A percentile compares a stretch with the other conserved stretches of the same genome.
Evolutionary conservation across 2,329 filamentous ascomycete species (phyloP).

Genomic region (Scytalidium lignicola): DNA sequence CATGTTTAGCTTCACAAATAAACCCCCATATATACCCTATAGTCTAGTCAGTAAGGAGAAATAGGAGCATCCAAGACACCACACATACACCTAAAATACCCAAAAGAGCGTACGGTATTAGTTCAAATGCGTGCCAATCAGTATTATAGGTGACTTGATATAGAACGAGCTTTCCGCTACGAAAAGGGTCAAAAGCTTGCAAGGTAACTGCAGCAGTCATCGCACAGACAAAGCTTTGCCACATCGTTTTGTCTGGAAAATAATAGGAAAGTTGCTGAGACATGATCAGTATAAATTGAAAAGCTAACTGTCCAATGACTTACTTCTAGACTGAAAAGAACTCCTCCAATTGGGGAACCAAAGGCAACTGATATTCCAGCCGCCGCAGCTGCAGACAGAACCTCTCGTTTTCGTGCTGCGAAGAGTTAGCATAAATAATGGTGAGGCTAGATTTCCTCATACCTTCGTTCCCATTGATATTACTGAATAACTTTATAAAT

Average conservation of each 20-base stretch:
- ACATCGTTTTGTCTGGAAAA: constrained; percentile 99
- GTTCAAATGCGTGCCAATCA: constrained; percentile 91
- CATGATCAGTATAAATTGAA: constrained; percentile 7
- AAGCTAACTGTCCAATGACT: constrained; percentile 7
- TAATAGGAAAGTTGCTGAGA: constrained; percentile 87
- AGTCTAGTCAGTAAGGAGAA: neutral
- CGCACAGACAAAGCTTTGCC: constrained; percentile 98
- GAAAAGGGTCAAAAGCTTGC: constrained; percentile 89
- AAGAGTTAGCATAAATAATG: constrained; percentile 15
- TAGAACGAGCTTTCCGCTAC: constrained; percentile 89
- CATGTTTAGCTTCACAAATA: constrained; percentile 96
- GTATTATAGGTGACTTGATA: constrained; percentile 93
- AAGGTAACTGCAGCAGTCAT: constrained; percentile 97
- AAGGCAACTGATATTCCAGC: constrained; percentile 93
- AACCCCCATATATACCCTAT: constrained; percentile 81
- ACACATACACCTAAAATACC: constrained; percentile 68
- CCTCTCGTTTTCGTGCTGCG: constrained; percentile 82
- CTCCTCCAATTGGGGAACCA: constrained; percentile 82
- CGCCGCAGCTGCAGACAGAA: constrained; percentile 87
- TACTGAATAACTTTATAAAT: constrained; percentile 82
- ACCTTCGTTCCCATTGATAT: constrained; percentile 85
- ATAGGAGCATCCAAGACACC: neutral
- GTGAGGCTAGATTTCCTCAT: constrained; percentile 12
- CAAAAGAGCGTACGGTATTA: constrained; percentile 80
- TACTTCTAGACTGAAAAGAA: constrained; percentile 85